These are phyloP conservation scores for Talaromyces stipitatus DNA, from an alignment of 495 filamentous ascomycete species.

Conservation along the genomic window DNA sequence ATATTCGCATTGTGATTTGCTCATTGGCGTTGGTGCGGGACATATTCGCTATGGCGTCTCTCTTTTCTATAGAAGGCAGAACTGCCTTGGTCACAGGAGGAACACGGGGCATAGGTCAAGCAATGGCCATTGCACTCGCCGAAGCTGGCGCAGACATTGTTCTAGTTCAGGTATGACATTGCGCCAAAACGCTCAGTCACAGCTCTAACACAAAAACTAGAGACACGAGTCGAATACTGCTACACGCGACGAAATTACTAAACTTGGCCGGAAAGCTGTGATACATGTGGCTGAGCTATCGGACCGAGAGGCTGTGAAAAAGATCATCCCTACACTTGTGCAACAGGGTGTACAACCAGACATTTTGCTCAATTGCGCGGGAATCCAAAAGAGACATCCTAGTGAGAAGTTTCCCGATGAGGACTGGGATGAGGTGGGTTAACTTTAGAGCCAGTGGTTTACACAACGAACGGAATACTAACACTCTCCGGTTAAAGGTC, in stretches of 20 bases:
- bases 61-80: conserved; percentile 43
- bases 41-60: conserved; percentile 15
- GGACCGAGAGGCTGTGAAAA: conserved; percentile 47
- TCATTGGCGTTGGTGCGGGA: too few relatives aligned
- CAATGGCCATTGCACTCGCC: conserved; percentile 73
- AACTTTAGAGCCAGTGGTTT: neutral
- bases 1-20: too few relatives aligned
- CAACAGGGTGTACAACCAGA: conserved; percentile 51
- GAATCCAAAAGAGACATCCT: conserved; percentile 75
- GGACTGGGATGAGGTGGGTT: conserved; percentile 67
- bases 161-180: conserved; percentile 40
- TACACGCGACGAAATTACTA: conserved; percentile 54
- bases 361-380: conserved; percentile 80
- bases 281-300: conserved; percentile 74
- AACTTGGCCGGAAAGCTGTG: conserved; percentile 56
- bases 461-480: neutral
- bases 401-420: conserved; percentile 68
- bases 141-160: conserved; percentile 81
- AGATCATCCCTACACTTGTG: conserved; percentile 53
- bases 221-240: conserved; percentile 56
- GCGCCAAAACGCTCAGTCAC: neutral
- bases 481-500: conserved; percentile 36
- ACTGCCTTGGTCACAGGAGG: conserved; percentile 84
- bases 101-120: conserved; percentile 79
- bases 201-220: conserved; percentile 21